Conservation (phyloP, 345 rosid genomes). For the Sonneratia caseolaris region DNA sequence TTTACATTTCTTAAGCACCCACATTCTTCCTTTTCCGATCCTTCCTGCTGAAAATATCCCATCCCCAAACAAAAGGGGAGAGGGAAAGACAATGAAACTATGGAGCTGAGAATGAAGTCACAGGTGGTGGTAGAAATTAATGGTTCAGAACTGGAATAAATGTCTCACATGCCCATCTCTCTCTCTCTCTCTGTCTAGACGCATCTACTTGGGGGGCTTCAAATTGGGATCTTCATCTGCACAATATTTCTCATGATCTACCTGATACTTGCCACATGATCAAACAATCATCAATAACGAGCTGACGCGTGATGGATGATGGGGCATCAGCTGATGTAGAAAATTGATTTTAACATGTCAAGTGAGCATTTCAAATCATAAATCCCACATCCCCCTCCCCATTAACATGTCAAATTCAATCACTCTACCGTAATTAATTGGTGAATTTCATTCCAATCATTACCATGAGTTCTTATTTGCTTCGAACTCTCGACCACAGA, state of each 20-base stretch:
- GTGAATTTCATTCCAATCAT: background rate
- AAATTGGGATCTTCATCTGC: background rate
- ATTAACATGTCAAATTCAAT: background rate
- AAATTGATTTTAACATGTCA: too few species aligned
- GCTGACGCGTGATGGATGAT: too few species aligned
- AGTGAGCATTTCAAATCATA: too few species aligned
- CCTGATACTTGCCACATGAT: too few species aligned
- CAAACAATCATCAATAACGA: too few species aligned
- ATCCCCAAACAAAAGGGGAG: background rate
- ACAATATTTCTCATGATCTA: too few species aligned
- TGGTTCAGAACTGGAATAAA: background rate
- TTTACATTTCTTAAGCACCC: constrained; percentile 10
- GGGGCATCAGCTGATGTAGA: too few species aligned
- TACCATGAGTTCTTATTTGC: background rate
- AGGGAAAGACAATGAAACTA: background rate
- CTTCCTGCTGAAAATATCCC: constrained; percentile 12
- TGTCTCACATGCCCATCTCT: background rate
- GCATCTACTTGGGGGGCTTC: background rate
- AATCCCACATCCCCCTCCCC: too few species aligned
- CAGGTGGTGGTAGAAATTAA: background rate
- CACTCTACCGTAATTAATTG: background rate
- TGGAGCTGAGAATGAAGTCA: background rate
- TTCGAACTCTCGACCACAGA: background rate
- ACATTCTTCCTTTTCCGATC: constrained; percentile 27
- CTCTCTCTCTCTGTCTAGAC: background rate